Base-by-base conservation (phyloP, 352 stramenopile genomes). In the Peronospora farinosa region DNA sequence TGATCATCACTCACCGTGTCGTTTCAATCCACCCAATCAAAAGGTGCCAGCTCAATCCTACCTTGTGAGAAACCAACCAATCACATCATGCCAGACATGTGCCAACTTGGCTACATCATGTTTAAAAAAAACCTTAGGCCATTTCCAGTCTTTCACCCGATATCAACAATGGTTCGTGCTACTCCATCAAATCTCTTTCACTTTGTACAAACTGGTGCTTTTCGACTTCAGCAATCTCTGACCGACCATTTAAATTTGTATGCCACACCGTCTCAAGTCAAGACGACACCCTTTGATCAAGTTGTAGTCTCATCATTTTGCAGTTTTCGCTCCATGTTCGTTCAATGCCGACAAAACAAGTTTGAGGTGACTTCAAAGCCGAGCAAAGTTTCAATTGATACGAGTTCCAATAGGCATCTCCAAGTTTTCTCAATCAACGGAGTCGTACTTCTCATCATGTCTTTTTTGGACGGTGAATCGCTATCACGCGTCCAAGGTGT, bases 391-490 rank as follows among this genome's bases (percentile, higher is more conserved):
- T 3, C 5, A 5, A 31, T 38, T 2, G 7, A 7, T 38, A 19
- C 16, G 11, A 65, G 47, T 40, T 62, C 28, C 2, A 44, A 63
- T 6, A 12, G 42, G 6, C 51, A 60, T 11, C 40, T 69, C 9
- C 32, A 63, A 17, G 52, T 43, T 0, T 23, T 66, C 1, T 66
- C 61, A 3, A 65, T 84, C 31, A 66, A 87, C 19, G 74, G 44
- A 17, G 67, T 88, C n/a, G 72, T 65, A 21, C 42, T 85, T 10
- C 35, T 69, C 1, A 69, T 87, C 23, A 67, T 74, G 2, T 67
- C 62, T 2, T 89, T 59, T 52, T 54, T 89, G 27, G 72, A 78
- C 33, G 75, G 63, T 0, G 60, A 72, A 9, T 69, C 65, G 5
- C 56, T 89, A 7, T 59, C 60, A 1, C 55, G 50, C 5, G 42